Evolutionary conservation across 106 monocot genomes (phyloP), one percentile per base, ranked within the genome.

Genomic region (Allium sativum): DNA sequence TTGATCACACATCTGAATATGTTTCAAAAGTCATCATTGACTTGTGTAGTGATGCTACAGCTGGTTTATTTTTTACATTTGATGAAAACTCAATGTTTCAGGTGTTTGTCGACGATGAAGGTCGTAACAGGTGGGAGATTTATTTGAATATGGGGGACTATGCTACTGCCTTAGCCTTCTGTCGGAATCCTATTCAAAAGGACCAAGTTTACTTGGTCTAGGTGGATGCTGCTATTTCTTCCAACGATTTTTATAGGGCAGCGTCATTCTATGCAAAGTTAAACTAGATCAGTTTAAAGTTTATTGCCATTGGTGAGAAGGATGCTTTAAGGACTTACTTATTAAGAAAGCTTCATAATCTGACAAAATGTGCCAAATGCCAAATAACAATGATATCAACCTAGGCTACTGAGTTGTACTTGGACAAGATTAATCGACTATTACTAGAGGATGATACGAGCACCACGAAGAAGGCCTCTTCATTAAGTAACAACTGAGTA

Each of bases 181-280:
- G 92, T 68, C 92, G 82, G 44, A 88, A 80, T 75, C 75, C 88
- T 48, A 70, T 77, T 45, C 92, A 98, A 60, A 79, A 82, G 55
- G 98, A 98, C 48, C 82, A 98, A 83, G 84, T 98, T 59, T 98
- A 98, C 69, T 68, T 88, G 60, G 69, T 87, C 8, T 88, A 98
- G 82, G 98, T 98, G 43, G 92, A 92, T 72, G 78, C 85, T 76
- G 98, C 98, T 21, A 92, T 92, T 71, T 64, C 75, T 43, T 20
- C 70, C 31, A 98, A 91, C 78, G 98, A 98, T 74, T 92, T 78
- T 69, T 80, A 78, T 31, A 74, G 87, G 80, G 98, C 98, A 64
- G 91, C 98, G 53, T 98, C 92, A 11, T 98, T 85, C 70, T 98
- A 88, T 81, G 92, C 98, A 31, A 98, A 98, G 88, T 91, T 98